A percentile compares a stretch with the other conserved stretches of the same genome.
Evolutionary conservation across 805 yeast genomes (phyloP).

Genomic region (Yarrowia sp.): DNA sequence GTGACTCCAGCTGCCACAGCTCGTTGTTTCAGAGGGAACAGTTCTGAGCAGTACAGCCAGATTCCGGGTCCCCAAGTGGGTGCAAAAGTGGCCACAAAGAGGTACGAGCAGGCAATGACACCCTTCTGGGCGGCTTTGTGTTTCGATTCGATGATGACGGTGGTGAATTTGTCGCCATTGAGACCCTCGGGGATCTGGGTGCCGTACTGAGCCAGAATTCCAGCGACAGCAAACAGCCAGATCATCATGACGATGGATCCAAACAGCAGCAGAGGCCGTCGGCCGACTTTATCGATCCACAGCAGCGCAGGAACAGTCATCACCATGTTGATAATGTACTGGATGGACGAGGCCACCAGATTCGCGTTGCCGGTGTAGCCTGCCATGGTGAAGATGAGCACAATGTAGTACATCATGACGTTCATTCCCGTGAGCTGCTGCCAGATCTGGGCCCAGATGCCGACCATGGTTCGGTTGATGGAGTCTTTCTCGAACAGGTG

Average conservation of each 20-base stretch:
- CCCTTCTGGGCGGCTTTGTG: slow-evolving; percentile 61
- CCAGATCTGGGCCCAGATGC: slow-evolving; percentile 62
- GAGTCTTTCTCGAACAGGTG: slow-evolving; percentile 62
- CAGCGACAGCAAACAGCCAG: slow-evolving; percentile 69
- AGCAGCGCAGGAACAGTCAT: slow-evolving; percentile 68
- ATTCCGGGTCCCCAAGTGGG: slow-evolving; percentile 76
- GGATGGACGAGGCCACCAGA: slow-evolving; percentile 64
- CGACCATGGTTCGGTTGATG: slow-evolving; percentile 58
- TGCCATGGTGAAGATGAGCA: slow-evolving; percentile 69
- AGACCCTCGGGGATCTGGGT: slow-evolving; percentile 52
- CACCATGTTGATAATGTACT: slow-evolving; percentile 61
- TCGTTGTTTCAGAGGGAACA: slow-evolving; percentile 58
- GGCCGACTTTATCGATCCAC: slow-evolving; percentile 66
- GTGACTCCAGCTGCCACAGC: slow-evolving; percentile 61
- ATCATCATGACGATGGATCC: slow-evolving; percentile 71
- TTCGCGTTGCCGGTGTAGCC: slow-evolving; percentile 60
- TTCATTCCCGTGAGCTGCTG: slow-evolving; percentile 72
- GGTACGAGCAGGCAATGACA: slow-evolving; percentile 59
- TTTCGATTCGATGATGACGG: slow-evolving; percentile 65
- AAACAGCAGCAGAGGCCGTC: slow-evolving; percentile 63
- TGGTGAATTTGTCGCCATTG: slow-evolving; percentile 58
- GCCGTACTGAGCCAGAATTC: slow-evolving; percentile 50
- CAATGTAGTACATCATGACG: slow-evolving; percentile 73
- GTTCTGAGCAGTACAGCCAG: slow-evolving; percentile 60
- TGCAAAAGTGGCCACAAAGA: slow-evolving; percentile 79